Conservation (phyloP, 257 asterid species). For the Solanum sitiens region DNA sequence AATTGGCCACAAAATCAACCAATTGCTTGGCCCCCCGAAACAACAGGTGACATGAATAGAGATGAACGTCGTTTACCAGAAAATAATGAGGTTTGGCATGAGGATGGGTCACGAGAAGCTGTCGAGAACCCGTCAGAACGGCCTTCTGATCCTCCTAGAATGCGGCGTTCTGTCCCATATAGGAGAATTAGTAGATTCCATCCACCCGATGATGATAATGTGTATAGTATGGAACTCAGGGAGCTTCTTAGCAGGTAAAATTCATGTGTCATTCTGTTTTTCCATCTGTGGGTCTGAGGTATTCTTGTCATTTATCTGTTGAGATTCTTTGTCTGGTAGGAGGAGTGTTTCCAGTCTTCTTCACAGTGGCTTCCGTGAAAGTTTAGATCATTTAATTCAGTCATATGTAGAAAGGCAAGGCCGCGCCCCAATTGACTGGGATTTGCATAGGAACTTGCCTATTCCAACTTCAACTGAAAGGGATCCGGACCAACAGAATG, state of each 20-base stretch:
- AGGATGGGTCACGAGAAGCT: constrained; percentile 51
- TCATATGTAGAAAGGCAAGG: constrained; percentile 79
- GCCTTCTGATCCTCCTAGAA: constrained; percentile 79
- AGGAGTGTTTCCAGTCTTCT: constrained; percentile 98
- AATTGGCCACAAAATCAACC: constrained; percentile 35
- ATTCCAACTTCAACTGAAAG: constrained; percentile 60
- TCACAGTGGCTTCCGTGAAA: constrained; percentile 89
- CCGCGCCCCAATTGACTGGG: constrained; percentile 69
- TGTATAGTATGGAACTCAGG: constrained; percentile 95
- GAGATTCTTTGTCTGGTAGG: constrained; percentile 28
- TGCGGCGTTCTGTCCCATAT: constrained; percentile 38
- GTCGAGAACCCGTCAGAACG: constrained; percentile 61
- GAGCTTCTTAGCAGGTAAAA: constrained; percentile 85
- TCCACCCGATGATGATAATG: constrained; percentile 93
- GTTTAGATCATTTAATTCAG: constrained; percentile 79
- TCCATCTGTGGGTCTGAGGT: background rate
- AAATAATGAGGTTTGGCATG: constrained; percentile 43
- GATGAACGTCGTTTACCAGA: constrained; percentile 29
- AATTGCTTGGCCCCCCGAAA: constrained; percentile 34
- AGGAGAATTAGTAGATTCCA: constrained; percentile 67
- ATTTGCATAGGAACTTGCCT: constrained; percentile 63
- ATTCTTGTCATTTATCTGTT: background rate
- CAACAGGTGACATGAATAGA: constrained; percentile 23
- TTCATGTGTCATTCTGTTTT: background rate
- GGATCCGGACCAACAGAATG: constrained; percentile 42